Conservation (phyloP, 805 yeast genomes). For the Hanseniaspora singularis region DNA sequence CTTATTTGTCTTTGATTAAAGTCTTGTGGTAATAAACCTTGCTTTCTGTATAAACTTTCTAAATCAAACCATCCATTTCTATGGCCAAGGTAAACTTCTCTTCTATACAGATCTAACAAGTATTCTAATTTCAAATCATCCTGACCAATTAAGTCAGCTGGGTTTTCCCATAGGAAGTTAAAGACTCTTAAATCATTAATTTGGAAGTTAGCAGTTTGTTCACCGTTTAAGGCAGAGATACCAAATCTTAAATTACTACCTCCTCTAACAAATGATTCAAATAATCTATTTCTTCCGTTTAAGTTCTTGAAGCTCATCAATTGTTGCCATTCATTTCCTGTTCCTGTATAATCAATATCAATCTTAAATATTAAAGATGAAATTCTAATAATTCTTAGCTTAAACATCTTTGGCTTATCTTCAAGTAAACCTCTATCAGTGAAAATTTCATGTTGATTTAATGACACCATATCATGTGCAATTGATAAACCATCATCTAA, state of each 20-base stretch:
- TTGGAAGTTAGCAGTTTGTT: conserved; percentile 16
- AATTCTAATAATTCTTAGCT: conserved; percentile 16
- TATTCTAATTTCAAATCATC: conserved; percentile 14
- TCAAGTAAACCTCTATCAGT: conserved; percentile 7
- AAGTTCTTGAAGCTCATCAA: conserved; percentile 14
- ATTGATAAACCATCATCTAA: conserved; percentile 14
- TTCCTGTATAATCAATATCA: conserved; percentile 15
- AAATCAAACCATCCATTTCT: conserved; percentile 14
- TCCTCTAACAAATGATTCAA: conserved; percentile 14
- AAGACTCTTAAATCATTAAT: conserved; percentile 11
- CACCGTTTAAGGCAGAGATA: conserved; percentile 15
- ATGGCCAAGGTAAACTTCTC: conserved; percentile 1
- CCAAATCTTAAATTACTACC: conserved; percentile 14
- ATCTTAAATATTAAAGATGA: conserved; percentile 13
- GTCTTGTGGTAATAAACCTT: conserved; percentile 15
- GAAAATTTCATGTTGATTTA: conserved; percentile 1
- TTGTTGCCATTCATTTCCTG: conserved; percentile 15
- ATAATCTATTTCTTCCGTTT: conserved; percentile 10
- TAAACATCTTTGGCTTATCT: conserved; percentile 10
- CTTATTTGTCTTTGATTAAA: conserved; percentile 5
- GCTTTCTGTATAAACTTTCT: conserved; percentile 15
- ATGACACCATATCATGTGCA: conserved; percentile 15
- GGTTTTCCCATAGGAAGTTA: conserved; percentile 15
- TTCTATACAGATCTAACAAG: conserved; percentile 14
- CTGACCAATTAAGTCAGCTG: conserved; percentile 9